phyloP scores from a whole-genome alignment of 768 basidiomycete species.

The Lyophyllum decastes region DNA sequence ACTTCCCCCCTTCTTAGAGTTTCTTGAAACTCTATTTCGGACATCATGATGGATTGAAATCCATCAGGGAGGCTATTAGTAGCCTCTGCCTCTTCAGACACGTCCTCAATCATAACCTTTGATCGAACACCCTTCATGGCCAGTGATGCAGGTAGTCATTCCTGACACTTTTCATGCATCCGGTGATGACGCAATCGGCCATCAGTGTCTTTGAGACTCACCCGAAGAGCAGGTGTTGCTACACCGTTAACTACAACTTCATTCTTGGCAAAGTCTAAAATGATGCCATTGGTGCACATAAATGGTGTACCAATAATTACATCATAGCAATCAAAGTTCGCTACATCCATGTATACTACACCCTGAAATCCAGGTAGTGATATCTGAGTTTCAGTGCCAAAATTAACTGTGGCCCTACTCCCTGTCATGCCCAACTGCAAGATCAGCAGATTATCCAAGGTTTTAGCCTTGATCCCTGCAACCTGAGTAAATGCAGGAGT shows the following conservation, averaged over 20 bases:
- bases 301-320: constrained; percentile 37
- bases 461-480: constrained; percentile 6
- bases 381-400: constrained; percentile 20
- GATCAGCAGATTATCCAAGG: constrained; percentile 13
- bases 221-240: background rate
- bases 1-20: constrained; percentile 4
- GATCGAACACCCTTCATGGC: too few relatives aligned
- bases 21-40: constrained; percentile 6
- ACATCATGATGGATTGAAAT: background rate
- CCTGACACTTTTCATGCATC: constrained; percentile 2
- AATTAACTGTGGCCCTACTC: constrained; percentile 28
- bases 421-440: constrained; percentile 18
- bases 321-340: constrained; percentile 37
- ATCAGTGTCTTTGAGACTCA: background rate
- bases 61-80: too few relatives aligned
- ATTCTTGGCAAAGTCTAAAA: constrained; percentile 24
- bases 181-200: background rate
- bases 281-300: constrained; percentile 22
- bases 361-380: constrained; percentile 1
- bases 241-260: constrained; percentile 12
- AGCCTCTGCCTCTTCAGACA: too few relatives aligned
- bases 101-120: too few relatives aligned
- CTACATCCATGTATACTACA: constrained; percentile 29
- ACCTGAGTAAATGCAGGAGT: constrained; percentile 17
- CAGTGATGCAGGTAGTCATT: background rate